phyloP scores from a whole-genome alignment of 805 yeast species.

The Priceomyces carsonii region DNA sequence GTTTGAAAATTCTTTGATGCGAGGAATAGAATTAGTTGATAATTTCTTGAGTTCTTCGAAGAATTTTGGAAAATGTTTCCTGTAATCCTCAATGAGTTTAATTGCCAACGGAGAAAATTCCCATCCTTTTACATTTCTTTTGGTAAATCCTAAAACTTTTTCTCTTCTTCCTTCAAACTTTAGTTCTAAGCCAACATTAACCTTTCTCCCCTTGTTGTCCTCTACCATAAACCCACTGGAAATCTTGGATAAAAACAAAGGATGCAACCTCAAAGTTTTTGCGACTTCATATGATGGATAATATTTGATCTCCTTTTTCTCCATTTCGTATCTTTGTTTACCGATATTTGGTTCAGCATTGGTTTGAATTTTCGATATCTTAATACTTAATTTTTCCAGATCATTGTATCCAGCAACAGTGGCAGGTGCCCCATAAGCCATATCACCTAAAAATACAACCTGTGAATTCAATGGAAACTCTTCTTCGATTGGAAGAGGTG shows the following conservation, averaged over 20 bases:
- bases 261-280: constrained; percentile 53
- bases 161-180: constrained; percentile 77
- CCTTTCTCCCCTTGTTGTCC: constrained; percentile 44
- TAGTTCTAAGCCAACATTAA: constrained; percentile 79
- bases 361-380: constrained; percentile 36
- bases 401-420: constrained; percentile 60
- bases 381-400: constrained; percentile 50
- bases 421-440: constrained; percentile 85
- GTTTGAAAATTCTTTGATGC: constrained; percentile 28
- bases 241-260: constrained; percentile 71
- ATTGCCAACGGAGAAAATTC: constrained; percentile 78
- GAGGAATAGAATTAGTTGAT: constrained; percentile 35
- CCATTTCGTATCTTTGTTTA: constrained; percentile 54
- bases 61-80: constrained; percentile 59
- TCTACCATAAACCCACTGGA: constrained; percentile 71
- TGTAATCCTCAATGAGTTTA: constrained; percentile 62
- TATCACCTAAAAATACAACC: constrained; percentile 79
- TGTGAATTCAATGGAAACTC: constrained; percentile 77
- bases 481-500: constrained; percentile 73
- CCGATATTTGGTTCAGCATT: constrained; percentile 68
- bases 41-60: constrained; percentile 40
- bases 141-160: constrained; percentile 87
- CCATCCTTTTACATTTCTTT: constrained; percentile 67
- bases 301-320: constrained; percentile 56
- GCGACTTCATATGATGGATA: constrained; percentile 67